Evolutionary conservation across 495 filamentous ascomycete species (phyloP), one percentile per base, ranked within the genome.

Genomic region (Pyrenula aspistea): DNA sequence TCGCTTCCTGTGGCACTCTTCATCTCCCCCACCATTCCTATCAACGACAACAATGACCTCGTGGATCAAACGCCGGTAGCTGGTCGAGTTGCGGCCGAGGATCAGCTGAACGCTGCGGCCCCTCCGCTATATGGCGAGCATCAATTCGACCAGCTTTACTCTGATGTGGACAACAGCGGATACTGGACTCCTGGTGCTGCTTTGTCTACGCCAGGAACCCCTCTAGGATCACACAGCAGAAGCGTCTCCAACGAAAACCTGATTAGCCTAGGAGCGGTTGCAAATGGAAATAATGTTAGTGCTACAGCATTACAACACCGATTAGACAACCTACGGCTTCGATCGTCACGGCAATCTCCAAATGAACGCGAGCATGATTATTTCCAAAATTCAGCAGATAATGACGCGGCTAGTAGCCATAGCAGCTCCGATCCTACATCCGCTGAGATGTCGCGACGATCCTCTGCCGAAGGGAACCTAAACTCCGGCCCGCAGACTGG

Each of bases 91-190:
- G 67, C 71, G 2, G 61, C 65, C 12, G 64, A 71, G 20, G 69
- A 74, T 20, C 53, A 67, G 4, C 59, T 73, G 2, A 67, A 76
- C 12, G 76, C 86, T 58, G 69, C 73, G 51, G 88, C 90, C 12
- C 93, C 93, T 25, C 93, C 93, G 0, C 76, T 86, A 25, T 98
- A 98, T 64, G 88, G 87, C 51, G 81, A 89, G 60, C 92, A 96
- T 69, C 76, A 81, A 19, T 79, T 95, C 49, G 93, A 98, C 71
- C 85, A 89, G 63, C 71, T 96, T 2, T 98, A 93, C 68, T 86
- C 88, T 58, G 87, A 91, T 56, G 74, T 95, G 51, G 87, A 94
- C 66, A 75, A 79, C 15, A 83, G 70, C 42, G 87, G 85, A 25
- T 85, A 89, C 61, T 81, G 87, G 63, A 95, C 91, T 0, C 88